phyloP scores from a whole-genome alignment of 179 eudicot species.

The Monotropa hypopitys region DNA sequence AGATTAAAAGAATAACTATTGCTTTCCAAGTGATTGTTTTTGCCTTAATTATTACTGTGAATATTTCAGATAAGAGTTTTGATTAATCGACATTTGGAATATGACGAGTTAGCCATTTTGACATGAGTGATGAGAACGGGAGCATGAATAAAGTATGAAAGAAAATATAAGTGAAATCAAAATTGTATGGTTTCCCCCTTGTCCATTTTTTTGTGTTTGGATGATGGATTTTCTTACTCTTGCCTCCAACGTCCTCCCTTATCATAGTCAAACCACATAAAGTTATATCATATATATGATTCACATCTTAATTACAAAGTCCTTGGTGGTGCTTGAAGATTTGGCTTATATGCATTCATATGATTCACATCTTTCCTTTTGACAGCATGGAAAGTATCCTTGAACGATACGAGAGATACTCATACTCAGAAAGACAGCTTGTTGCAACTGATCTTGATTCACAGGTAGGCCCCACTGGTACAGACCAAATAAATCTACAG shows the following conservation, averaged over 20 bases:
- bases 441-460: conserved; percentile 20
- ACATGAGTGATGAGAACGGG: neutral
- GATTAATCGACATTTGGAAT: no score
- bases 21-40: no score
- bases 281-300: no score
- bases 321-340: neutral
- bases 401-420: conserved; percentile 42
- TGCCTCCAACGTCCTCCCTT: neutral
- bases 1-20: no score
- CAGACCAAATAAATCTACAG: neutral
- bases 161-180: neutral
- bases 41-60: no score
- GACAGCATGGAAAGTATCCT: conserved; percentile 54
- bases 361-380: neutral
- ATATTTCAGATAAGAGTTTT: no score
- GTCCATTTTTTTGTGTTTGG: neutral
- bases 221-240: neutral
- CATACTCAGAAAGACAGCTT: conserved; percentile 35
- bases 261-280: no score
- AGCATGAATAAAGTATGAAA: neutral
- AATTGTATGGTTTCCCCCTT: neutral
- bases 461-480: conserved; percentile 20
- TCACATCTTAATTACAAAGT: no score
- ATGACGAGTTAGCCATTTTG: neutral
- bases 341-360: neutral